phyloP scores from a whole-genome alignment of 129 eudicot species.

The Smallanthus sonchifolius region DNA sequence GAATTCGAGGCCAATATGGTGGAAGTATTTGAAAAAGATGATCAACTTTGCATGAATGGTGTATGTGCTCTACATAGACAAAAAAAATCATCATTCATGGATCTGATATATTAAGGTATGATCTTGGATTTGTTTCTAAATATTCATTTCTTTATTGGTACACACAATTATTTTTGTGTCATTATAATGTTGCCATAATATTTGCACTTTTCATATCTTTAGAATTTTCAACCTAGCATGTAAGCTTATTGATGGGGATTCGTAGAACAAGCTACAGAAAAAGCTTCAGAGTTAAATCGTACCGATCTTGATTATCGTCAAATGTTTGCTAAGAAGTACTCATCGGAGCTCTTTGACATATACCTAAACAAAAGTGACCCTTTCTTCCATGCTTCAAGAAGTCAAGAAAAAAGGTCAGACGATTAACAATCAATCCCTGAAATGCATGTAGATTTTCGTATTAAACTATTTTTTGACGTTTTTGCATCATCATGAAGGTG shows the following conservation, averaged over 20 bases:
- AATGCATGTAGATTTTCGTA: neutral
- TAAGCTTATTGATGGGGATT: slow-evolving; percentile 38
- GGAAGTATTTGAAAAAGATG: slow-evolving; percentile 21
- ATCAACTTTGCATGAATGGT: slow-evolving; percentile 43
- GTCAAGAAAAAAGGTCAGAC: neutral
- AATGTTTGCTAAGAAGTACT: slow-evolving; percentile 26
- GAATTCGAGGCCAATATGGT: slow-evolving; percentile 27
- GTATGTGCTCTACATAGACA: slow-evolving; percentile 50
- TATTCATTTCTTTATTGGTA: neutral
- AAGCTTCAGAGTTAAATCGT: slow-evolving; percentile 30
- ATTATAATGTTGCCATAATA: neutral
- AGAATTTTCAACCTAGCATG: slow-evolving; percentile 31
- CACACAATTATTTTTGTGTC: neutral
- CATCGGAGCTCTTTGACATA: slow-evolving; percentile 29
- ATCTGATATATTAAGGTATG: slow-evolving; percentile 1
- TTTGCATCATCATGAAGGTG: neutral
- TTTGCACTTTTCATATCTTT: neutral
- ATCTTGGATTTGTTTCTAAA: neutral
- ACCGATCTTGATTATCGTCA: slow-evolving; percentile 16
- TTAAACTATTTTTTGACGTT: neutral
- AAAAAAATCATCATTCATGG: neutral
- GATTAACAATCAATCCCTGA: neutral
- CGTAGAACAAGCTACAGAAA: slow-evolving; percentile 20
- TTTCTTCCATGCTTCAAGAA: slow-evolving; percentile 26
- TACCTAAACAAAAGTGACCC: slow-evolving; percentile 36